Evolutionary conservation across 2,329 filamentous ascomycete genomes (phyloP).

Genomic region (Fonsecaea nubica): DNA sequence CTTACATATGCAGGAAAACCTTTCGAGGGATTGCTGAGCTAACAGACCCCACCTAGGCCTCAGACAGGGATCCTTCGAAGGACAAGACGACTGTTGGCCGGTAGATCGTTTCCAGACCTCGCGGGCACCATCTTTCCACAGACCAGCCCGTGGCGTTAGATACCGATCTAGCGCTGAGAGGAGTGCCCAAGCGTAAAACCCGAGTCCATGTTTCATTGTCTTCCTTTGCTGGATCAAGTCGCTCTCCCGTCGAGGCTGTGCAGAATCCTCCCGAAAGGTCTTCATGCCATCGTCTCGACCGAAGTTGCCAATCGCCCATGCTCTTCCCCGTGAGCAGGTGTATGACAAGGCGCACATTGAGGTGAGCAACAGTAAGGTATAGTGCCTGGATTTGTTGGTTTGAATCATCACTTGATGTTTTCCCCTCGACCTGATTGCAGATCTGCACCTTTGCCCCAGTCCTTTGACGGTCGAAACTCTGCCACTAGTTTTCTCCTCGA

Average conservation of each 20-base stretch:
- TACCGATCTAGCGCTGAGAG: constrained; percentile 1
- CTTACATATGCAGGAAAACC: constrained; percentile 22
- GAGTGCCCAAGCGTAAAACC: background rate
- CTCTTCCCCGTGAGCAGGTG: background rate
- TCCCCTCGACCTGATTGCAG: background rate
- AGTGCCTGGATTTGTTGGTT: constrained; percentile 10
- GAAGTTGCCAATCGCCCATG: background rate
- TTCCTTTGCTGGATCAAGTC: background rate
- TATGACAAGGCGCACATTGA: background rate
- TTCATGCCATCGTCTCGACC: background rate
- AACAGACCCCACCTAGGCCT: constrained; percentile 17
- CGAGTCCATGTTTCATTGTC: background rate
- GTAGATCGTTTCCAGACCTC: constrained; percentile 11
- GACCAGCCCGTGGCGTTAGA: background rate
- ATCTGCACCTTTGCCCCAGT: background rate
- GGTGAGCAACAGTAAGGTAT: constrained; percentile 7
- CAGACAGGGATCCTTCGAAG: background rate
- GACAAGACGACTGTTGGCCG: constrained; percentile 7
- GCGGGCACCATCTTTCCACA: background rate
- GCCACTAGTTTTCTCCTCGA: background rate
- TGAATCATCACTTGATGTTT: background rate
- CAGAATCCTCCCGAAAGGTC: background rate
- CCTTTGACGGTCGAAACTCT: background rate
- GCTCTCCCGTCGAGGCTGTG: background rate
- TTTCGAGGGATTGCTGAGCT: constrained; percentile 21